Evolutionary conservation across 1,139 yeast species (phyloP).

Genomic region (Groenewaldozyma sp.): DNA sequence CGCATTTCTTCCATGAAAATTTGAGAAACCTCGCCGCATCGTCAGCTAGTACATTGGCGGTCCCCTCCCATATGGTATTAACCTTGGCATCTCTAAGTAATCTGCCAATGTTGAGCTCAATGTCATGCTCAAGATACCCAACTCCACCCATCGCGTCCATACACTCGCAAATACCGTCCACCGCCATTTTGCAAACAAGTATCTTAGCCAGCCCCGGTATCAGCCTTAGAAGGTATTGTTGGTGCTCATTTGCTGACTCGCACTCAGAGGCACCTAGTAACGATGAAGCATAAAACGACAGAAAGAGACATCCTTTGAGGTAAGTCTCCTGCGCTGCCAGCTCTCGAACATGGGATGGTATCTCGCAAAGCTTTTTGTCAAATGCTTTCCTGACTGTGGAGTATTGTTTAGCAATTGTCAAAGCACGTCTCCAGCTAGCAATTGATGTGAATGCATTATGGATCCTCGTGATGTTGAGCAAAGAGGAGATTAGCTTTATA

Average conservation of each 20-base stretch:
- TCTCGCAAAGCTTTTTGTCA: slow-evolving; percentile 16
- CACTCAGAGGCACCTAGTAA: slow-evolving; percentile 25
- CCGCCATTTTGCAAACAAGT: slow-evolving; percentile 20
- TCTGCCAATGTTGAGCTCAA: slow-evolving; percentile 23
- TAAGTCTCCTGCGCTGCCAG: slow-evolving; percentile 22
- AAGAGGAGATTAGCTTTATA: slow-evolving; percentile 21
- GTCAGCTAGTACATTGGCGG: slow-evolving; percentile 27
- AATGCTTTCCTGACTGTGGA: slow-evolving; percentile 23
- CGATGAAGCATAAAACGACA: slow-evolving; percentile 20
- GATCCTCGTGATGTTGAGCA: slow-evolving; percentile 25
- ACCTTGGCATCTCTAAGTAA: slow-evolving; percentile 26
- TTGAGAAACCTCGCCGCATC: slow-evolving; percentile 21
- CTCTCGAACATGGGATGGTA: slow-evolving; percentile 23
- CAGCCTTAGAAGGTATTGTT: slow-evolving; percentile 18
- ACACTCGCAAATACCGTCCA: slow-evolving; percentile 25
- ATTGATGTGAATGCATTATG: slow-evolving; percentile 23
- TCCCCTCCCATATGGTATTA: slow-evolving; percentile 29
- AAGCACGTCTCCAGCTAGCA: slow-evolving; percentile 22
- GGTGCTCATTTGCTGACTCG: slow-evolving; percentile 11
- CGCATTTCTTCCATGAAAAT: slow-evolving; percentile 1
- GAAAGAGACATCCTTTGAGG: slow-evolving; percentile 18
- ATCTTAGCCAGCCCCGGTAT: slow-evolving; percentile 27
- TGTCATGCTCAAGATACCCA: slow-evolving; percentile 27
- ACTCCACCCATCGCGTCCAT: slow-evolving; percentile 30
- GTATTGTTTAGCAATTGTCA: slow-evolving; percentile 25